Conservation (phyloP, 2,329 filamentous ascomycete species). For the Pyrenochaeta sp. region DNA sequence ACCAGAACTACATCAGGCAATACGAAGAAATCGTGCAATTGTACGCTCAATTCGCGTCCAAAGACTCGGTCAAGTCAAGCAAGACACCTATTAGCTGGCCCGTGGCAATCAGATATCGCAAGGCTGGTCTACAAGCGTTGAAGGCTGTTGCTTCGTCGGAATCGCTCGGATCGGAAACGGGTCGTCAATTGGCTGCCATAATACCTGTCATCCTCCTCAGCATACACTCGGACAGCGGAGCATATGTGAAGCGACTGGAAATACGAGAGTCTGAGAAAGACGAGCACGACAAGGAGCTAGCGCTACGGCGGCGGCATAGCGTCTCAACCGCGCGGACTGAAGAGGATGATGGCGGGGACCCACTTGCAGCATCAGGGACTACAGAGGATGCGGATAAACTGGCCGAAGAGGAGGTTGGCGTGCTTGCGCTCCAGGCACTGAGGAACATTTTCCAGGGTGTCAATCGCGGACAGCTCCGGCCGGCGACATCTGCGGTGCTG, state of each 20-base stretch:
- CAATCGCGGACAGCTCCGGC: slow-evolving; percentile 81
- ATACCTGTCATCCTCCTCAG: slow-evolving; percentile 89
- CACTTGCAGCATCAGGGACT: slow-evolving; percentile 76
- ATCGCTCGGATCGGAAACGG: slow-evolving; percentile 76
- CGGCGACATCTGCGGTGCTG: slow-evolving; percentile 76
- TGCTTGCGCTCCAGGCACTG: slow-evolving; percentile 84
- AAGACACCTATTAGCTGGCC: slow-evolving; percentile 69
- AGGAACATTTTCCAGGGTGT: slow-evolving; percentile 85
- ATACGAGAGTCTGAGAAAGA: slow-evolving; percentile 73
- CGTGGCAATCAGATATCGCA: slow-evolving; percentile 71
- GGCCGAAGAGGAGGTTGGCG: slow-evolving; percentile 86
- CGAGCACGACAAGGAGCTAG: slow-evolving; percentile 70
- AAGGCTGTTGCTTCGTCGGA: slow-evolving; percentile 83
- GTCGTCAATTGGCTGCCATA: slow-evolving; percentile 78
- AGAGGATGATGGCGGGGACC: slow-evolving; percentile 73
- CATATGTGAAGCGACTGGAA: slow-evolving; percentile 73
- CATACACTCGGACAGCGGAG: slow-evolving; percentile 76
- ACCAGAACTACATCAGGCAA: slow-evolving; percentile 81
- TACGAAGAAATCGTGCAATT: slow-evolving; percentile 83
- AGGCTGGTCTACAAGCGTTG: slow-evolving; percentile 71
- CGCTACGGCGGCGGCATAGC: slow-evolving; percentile 75
- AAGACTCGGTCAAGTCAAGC: slow-evolving; percentile 56
- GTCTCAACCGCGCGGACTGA: slow-evolving; percentile 78
- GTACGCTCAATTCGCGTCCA: slow-evolving; percentile 83
- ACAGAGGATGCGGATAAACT: slow-evolving; percentile 87